Conservation (phyloP, 441 rosid genomes). For the Raphanus hybrid region DNA sequence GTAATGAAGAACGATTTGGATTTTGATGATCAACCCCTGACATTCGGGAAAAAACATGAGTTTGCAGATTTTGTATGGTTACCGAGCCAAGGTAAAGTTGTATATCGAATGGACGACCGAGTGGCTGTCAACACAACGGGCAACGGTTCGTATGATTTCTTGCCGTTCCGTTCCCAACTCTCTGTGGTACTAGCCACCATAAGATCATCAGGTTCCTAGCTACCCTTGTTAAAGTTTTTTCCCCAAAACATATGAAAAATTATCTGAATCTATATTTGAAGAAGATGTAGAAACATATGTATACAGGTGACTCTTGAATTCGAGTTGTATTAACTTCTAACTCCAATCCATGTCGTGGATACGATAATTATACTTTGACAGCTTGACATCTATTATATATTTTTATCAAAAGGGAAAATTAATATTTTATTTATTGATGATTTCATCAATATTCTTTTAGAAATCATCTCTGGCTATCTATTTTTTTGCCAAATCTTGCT, state of each 20-base stretch:
- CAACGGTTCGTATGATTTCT: slow-evolving; percentile 59
- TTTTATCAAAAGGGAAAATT: neutral
- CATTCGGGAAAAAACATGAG: slow-evolving; percentile 67
- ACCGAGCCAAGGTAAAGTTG: slow-evolving; percentile 65
- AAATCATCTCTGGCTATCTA: neutral
- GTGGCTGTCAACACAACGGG: slow-evolving; percentile 50
- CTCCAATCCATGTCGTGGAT: neutral
- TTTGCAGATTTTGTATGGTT: slow-evolving; percentile 79
- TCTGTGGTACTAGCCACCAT: slow-evolving; percentile 44
- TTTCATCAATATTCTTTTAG: neutral
- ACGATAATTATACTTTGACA: neutral
- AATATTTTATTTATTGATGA: neutral
- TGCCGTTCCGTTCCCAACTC: slow-evolving; percentile 61
- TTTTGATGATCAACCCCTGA: slow-evolving; percentile 51
- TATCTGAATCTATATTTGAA: neutral
- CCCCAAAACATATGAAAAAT: neutral
- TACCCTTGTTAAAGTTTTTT: neutral
- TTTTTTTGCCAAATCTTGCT: neutral
- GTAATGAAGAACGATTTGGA: slow-evolving; percentile 49
- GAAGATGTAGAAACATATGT: neutral
- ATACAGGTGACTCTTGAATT: neutral
- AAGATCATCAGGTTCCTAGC: slow-evolving; percentile 53
- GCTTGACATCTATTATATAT: neutral
- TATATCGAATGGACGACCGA: slow-evolving; percentile 73
- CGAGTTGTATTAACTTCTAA: neutral